Evolutionary conservation across 2,329 filamentous ascomycete species (phyloP), one percentile per base, ranked within the genome.

Genomic region (Fusarium sp.): DNA sequence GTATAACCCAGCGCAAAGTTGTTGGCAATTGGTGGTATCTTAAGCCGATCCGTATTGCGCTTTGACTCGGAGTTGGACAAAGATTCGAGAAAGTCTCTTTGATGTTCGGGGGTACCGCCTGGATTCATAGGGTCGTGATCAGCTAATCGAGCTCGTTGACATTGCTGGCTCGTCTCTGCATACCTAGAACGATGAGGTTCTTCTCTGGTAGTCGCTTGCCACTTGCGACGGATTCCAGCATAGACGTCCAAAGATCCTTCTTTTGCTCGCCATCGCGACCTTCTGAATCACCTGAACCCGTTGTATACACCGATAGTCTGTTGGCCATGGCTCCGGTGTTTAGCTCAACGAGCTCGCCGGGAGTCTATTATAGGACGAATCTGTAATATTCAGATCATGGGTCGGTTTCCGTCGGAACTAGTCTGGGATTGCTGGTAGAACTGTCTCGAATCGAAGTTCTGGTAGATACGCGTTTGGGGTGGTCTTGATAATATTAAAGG

Each of bases 1-100:
- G 95, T 97, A 79, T 98, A 98, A 54, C 95, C 95, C 64, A 98
- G 83, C 14, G 95, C 95, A 81, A 97, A 97, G 78, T 92, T 92
- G 78, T 98, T 98, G 59, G 95, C 95, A 77, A 97, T 88, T 24
- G 94, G 93, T 3, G 93, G 91, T 66, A 88, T 87, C 79, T 88
- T 90, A 78, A 86, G 86, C 76, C 83, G 86, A 80, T 87, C 89
- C 73, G 84, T 81, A 70, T 81, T 84, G 72, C 85, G 83, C 76
- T 84, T 83, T 59, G 83, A 81, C 58, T 90, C 88, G 67, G 83
- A 83, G 72, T 82, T 84, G 47, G 87, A 87, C 29, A 90, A 79
- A 7, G 85, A 84, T 74, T 93, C 93, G 47, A 97, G 85, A 76
- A 97, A 96, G 74, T 97, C 93, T 79, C 90, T 88, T 81, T 97